Evolutionary conservation across 805 yeast genomes (phyloP).

Genomic region (Wickerhamomyces sydowiorum): DNA sequence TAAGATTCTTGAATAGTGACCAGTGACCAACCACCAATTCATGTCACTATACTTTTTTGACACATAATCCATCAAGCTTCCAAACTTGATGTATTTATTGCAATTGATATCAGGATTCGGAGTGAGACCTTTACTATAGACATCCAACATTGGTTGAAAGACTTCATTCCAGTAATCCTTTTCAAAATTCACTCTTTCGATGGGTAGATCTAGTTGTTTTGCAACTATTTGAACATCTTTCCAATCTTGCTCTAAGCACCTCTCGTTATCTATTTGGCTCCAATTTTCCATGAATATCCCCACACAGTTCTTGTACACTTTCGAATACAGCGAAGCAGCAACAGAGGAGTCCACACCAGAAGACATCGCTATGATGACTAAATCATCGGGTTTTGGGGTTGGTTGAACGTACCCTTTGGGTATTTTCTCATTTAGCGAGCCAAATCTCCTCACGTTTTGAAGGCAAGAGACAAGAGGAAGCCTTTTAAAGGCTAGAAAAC

Average conservation of each 20-base stretch:
- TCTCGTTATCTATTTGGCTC: constrained; percentile 35
- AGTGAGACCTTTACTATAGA: constrained; percentile 67
- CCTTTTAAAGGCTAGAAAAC: too few species aligned
- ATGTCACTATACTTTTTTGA: constrained; percentile 28
- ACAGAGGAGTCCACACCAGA: constrained; percentile 96
- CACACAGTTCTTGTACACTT: constrained; percentile 50
- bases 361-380: constrained; percentile 84
- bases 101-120: constrained; percentile 96
- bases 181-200: constrained; percentile 79
- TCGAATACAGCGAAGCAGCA: constrained; percentile 63
- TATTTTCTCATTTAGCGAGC: constrained; percentile 1
- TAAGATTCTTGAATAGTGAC: constrained; percentile 65
- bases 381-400: constrained; percentile 47
- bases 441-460: too few species aligned
- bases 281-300: constrained; percentile 93
- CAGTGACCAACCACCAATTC: constrained; percentile 85
- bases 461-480: background rate
- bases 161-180: constrained; percentile 90
- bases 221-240: constrained; percentile 70
- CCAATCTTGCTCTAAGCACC: constrained; percentile 88
- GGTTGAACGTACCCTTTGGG: constrained; percentile 28
- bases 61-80: constrained; percentile 59
- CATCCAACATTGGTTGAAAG: constrained; percentile 83
- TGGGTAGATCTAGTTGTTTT: constrained; percentile 52
- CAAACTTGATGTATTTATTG: constrained; percentile 82